Conservation (phyloP, 208 protist genomes). For the Wallacemonas rigidus region DNA sequence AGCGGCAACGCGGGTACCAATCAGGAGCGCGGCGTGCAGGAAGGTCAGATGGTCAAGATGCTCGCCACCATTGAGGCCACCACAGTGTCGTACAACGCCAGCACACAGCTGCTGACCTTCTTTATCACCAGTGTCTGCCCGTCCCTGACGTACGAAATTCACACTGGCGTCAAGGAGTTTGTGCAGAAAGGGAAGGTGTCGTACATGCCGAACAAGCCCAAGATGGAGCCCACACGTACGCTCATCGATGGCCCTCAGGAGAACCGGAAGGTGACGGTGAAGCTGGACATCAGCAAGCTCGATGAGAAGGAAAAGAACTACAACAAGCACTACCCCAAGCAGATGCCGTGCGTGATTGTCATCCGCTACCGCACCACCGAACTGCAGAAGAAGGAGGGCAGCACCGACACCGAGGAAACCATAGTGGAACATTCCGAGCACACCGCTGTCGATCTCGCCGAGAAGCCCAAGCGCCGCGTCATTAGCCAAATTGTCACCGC, state of each 20-base stretch:
- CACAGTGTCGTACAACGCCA: constrained; percentile 71
- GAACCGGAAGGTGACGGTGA: constrained; percentile 71
- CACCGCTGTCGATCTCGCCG: constrained; percentile 83
- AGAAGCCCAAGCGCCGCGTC: constrained; percentile 77
- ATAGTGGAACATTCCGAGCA: constrained; percentile 86
- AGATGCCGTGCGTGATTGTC: constrained; percentile 90
- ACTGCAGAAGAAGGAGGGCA: constrained; percentile 47
- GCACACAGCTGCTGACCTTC: constrained; percentile 76
- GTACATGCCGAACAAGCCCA: constrained; percentile 91
- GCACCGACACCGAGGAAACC: constrained; percentile 40
- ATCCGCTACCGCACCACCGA: constrained; percentile 84
- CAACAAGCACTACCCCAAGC: constrained; percentile 89
- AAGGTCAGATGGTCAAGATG: constrained; percentile 93
- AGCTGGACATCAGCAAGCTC: constrained; percentile 73
- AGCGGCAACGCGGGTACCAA: constrained; percentile 26
- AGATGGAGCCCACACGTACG: constrained; percentile 82
- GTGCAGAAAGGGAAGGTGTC: constrained; percentile 68
- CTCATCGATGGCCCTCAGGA: constrained; percentile 70
- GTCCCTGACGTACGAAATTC: constrained; percentile 86
- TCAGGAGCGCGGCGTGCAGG: constrained; percentile 67
- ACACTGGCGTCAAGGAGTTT: constrained; percentile 89
- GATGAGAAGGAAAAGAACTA: constrained; percentile 86
- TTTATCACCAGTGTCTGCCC: constrained; percentile 71
- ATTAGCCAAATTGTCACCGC: constrained; percentile 85
- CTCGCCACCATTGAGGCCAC: constrained; percentile 87